Evolutionary conservation across 2,329 filamentous ascomycete species (phyloP).

Genomic region (Aspergillus jensenii): DNA sequence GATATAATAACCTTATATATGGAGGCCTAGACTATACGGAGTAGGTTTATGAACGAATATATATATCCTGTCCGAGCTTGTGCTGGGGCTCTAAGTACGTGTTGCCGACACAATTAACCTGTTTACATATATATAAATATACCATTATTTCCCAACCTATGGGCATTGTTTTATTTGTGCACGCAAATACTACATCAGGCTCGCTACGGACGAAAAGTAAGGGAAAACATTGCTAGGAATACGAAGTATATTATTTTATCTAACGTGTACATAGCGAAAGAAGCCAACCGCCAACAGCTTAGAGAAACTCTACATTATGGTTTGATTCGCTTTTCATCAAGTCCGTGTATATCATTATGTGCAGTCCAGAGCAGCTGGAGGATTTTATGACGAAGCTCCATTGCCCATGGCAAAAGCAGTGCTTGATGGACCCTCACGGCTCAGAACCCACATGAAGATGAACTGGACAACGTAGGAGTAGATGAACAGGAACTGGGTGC

Average conservation of each 20-base stretch:
- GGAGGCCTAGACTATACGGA: no score
- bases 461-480: conserved; percentile 95
- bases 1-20: not conserved
- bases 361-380: conserved; percentile 4
- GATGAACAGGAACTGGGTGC: conserved; percentile 88
- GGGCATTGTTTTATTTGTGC: not conserved
- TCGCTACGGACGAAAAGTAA: not conserved
- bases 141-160: not conserved
- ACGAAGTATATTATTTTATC: conserved; percentile 8
- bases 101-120: no score
- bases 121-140: no score
- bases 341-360: conserved; percentile 24
- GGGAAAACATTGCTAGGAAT: not conserved
- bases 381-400: conserved; percentile 16
- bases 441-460: conserved; percentile 87
- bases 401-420: conserved; percentile 15
- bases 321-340: conserved; percentile 16
- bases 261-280: conserved; percentile 8
- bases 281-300: not conserved
- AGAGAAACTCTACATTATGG: conserved; percentile 9
- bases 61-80: not conserved
- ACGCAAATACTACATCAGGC: not conserved
- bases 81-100: not conserved
- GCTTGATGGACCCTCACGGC: conserved; percentile 49
- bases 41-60: no score